Percentiles rank a stretch among this genome's conserved stretches.
Evolutionary conservation across 805 yeast genomes (phyloP).

Genomic region (Lipomyces starkeyi): DNA sequence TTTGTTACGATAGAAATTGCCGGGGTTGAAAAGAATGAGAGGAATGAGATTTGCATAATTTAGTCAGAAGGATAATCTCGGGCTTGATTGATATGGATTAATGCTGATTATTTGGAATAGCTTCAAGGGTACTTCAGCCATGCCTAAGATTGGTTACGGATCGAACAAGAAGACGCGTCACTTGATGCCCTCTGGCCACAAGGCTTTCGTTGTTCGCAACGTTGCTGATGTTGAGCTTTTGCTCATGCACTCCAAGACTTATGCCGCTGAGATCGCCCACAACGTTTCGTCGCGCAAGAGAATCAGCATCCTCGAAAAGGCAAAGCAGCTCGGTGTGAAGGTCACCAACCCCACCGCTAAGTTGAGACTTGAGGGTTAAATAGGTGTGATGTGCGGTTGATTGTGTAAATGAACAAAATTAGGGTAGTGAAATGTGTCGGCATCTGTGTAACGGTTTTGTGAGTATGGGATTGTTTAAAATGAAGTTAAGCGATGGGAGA

Average conservation of each 20-base stretch:
- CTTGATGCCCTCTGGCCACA: slow-evolving; percentile 97
- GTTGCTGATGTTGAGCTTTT: slow-evolving; percentile 90
- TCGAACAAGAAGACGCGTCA: slow-evolving; percentile 98
- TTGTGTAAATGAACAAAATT: neutral
- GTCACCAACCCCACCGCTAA: slow-evolving; percentile 97
- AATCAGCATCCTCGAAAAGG: slow-evolving; percentile 93
- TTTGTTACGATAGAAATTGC: neutral
- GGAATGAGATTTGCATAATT: neutral
- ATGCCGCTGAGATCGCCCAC: slow-evolving; percentile 99
- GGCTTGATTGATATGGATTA: neutral
- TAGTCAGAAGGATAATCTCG: neutral
- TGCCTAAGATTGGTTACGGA: slow-evolving; percentile 99
- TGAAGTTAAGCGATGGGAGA: neutral
- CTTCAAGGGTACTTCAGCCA: slow-evolving; percentile 98
- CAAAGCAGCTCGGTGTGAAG: slow-evolving; percentile 97
- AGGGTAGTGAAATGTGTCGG: neutral
- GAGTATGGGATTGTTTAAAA: neutral
- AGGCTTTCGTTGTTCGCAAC: slow-evolving; percentile 93
- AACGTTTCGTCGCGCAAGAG: slow-evolving; percentile 98
- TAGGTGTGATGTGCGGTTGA: neutral
- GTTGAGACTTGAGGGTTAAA: slow-evolving; percentile 37
- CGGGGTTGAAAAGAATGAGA: neutral
- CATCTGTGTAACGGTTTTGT: slow-evolving; percentile 1
- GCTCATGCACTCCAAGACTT: slow-evolving; percentile 95
- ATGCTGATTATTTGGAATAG: slow-evolving; percentile 50